These are phyloP conservation scores for maize (Zea mays) DNA, from an alignment of 176 grass and related monocot species.

Conservation along the genomic window Zm-B73-REFERENCE-NAM-5.0 NC_050101.1:50724001-50724500, in stretches of 20 bases:
- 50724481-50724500: constrained; percentile 86
- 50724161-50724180: constrained; percentile 88
- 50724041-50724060: not conserved
- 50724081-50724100: not conserved
- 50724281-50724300: constrained; percentile 64
- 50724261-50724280: not conserved
- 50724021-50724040: constrained; percentile 40
- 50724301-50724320: constrained; percentile 94
- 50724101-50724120: constrained; percentile 82
- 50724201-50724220: not conserved
- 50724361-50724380: not conserved
- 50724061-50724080: not conserved
- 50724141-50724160: constrained; percentile 95
- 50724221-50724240: not conserved
- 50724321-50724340: constrained; percentile 98
- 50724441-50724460: too few relatives aligned
- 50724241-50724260: constrained; percentile 3
- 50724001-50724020: constrained; percentile 68
- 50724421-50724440: not conserved
- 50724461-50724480: constrained; percentile 2
- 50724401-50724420: constrained; percentile 7
- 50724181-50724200: constrained; percentile 35
- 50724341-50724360: constrained; percentile 39
- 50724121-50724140: constrained; percentile 99
- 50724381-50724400: not conserved